phyloP scores from a whole-genome alignment of 306 rosid species.

The Astragalus membranaceus region DNA sequence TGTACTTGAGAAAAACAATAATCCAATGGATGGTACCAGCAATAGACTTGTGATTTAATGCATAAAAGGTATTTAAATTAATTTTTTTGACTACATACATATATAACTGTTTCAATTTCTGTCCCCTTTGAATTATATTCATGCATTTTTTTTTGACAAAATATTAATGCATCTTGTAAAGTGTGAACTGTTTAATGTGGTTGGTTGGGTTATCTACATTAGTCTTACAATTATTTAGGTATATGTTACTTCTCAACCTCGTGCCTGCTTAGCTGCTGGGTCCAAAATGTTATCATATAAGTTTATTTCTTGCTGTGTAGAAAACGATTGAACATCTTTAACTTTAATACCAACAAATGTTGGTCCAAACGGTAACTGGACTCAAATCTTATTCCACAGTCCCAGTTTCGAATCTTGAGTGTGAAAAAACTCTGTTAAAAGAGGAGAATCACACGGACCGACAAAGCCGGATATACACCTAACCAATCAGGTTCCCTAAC shows the following conservation, averaged over 20 bases:
- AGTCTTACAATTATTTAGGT: neutral
- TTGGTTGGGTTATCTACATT: neutral
- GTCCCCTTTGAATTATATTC: neutral
- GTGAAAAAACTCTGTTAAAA: no score
- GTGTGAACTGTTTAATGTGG: neutral
- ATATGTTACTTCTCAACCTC: neutral
- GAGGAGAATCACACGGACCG: no score
- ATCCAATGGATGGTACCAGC: no score
- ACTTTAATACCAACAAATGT: no score
- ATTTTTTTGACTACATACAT: neutral
- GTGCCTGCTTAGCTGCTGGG: neutral
- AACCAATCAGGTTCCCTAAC: no score
- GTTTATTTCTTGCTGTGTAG: neutral
- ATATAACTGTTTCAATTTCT: neutral
- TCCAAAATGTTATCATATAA: neutral
- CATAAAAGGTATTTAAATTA: no score
- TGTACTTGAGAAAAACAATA: neutral
- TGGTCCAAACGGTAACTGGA: no score
- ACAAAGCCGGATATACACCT: no score
- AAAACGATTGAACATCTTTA: constrained; percentile 1
- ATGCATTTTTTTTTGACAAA: no score
- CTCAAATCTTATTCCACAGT: no score
- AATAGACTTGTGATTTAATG: no score
- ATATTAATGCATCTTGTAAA: neutral
- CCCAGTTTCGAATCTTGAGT: no score